Evolutionary conservation across 1,139 yeast genomes (phyloP).

Genomic region (Lodderomyces orthopsilosis): DNA sequence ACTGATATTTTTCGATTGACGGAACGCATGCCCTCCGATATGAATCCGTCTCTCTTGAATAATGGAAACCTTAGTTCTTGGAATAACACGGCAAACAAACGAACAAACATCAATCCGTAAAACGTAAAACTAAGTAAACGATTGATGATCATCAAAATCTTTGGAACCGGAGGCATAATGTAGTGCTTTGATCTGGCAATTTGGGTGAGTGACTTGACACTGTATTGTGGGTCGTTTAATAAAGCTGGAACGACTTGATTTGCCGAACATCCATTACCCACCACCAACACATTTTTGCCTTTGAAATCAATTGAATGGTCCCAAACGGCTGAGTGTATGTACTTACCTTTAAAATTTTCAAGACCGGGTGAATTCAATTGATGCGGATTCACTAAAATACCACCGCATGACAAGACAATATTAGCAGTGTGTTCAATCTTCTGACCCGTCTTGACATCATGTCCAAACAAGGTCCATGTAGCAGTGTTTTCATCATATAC

Average conservation of each 20-base stretch:
- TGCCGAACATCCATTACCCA: conserved; percentile 48
- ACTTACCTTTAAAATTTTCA: conserved; percentile 41
- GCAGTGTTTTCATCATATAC: conserved; percentile 31
- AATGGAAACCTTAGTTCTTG: conserved; percentile 39
- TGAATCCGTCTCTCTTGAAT: conserved; percentile 29
- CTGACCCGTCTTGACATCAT: conserved; percentile 36
- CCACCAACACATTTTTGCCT: conserved; percentile 33
- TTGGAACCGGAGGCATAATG: conserved; percentile 41
- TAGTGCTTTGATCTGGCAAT: conserved; percentile 38
- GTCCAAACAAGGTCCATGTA: conserved; percentile 35
- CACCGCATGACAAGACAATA: conserved; percentile 33
- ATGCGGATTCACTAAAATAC: conserved; percentile 39
- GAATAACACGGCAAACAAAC: conserved; percentile 25
- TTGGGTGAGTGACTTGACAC: conserved; percentile 32
- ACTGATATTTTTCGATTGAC: conserved; percentile 20
- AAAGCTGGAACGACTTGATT: conserved; percentile 40
- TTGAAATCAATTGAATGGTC: conserved; percentile 38
- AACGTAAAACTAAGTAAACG: conserved; percentile 24
- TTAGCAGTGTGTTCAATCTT: conserved; percentile 26
- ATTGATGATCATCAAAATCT: conserved; percentile 21
- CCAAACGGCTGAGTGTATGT: conserved; percentile 51
- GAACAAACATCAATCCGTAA: conserved; percentile 25
- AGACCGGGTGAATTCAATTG: conserved; percentile 34
- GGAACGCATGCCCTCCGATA: conserved; percentile 28
- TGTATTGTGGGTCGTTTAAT: conserved; percentile 22